A percentile compares a stretch with the other conserved stretches of the same genome.
These are phyloP conservation scores for Camelina hispida DNA, from an alignment of 345 rosid genomes.

Conservation along the genomic window DNA sequence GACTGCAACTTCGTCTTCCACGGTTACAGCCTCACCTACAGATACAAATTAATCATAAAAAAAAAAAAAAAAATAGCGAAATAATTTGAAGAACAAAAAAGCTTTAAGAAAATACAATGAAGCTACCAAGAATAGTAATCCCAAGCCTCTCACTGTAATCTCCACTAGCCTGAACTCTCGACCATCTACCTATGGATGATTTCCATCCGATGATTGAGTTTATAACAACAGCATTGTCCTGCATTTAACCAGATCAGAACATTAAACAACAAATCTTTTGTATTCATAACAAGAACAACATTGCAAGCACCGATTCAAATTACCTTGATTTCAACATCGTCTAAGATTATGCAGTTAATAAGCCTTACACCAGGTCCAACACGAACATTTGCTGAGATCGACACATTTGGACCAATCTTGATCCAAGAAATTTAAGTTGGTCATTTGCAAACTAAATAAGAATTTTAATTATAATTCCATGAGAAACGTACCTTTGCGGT, in stretches of 20 bases:
- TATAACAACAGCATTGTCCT: constrained; percentile 83
- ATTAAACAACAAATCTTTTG: neutral
- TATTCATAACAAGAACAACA: neutral
- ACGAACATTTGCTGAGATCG: constrained; percentile 84
- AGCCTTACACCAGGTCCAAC: constrained; percentile 93
- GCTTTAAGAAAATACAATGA: neutral
- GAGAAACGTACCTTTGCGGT: constrained; percentile 67
- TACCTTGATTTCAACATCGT: constrained; percentile 75
- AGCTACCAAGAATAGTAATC: constrained; percentile 75
- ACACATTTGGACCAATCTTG: constrained; percentile 93
- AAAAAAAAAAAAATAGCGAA: no score
- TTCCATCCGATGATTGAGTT: constrained; percentile 84
- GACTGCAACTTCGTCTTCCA: constrained; percentile 79
- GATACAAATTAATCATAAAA: constrained; percentile 10
- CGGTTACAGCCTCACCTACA: constrained; percentile 85
- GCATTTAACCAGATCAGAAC: constrained; percentile 28
- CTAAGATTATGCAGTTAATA: constrained; percentile 74
- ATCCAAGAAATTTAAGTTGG: neutral
- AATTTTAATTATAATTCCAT: neutral
- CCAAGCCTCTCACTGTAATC: constrained; percentile 78
- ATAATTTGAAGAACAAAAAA: neutral
- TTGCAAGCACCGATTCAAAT: neutral
- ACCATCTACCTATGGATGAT: constrained; percentile 81
- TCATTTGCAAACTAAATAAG: constrained; percentile 3
- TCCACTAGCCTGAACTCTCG: constrained; percentile 80